Conservation (phyloP, 2,329 filamentous ascomycete species). For the Colletotrichum sojae region DNA sequence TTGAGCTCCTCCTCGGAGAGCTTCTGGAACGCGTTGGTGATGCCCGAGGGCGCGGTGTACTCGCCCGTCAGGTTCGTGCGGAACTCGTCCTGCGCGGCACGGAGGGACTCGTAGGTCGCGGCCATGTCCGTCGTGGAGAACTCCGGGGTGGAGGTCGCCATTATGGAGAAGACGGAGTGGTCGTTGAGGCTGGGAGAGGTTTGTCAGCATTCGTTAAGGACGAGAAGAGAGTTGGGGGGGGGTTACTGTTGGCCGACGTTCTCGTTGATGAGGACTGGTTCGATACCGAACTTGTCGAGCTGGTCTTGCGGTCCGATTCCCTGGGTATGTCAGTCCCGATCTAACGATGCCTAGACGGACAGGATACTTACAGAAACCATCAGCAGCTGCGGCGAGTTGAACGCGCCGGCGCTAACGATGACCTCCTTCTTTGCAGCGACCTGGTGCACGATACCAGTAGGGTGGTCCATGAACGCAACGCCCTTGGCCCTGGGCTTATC, state of each 20-base stretch:
- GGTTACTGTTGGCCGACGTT: constrained; percentile 46
- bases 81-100: constrained; percentile 44
- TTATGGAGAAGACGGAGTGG: constrained; percentile 48
- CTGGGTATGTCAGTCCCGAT: constrained; percentile 35
- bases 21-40: constrained; percentile 46
- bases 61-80: constrained; percentile 43
- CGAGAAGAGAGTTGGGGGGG: too few species aligned
- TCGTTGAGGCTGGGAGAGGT: constrained; percentile 43
- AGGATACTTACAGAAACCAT: constrained; percentile 39
- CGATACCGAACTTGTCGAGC: constrained; percentile 43
- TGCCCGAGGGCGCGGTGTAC: constrained; percentile 45
- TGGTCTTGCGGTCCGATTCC: constrained; percentile 42
- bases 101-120: constrained; percentile 40
- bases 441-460: constrained; percentile 40
- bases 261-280: constrained; percentile 44
- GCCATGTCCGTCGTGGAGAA: constrained; percentile 45
- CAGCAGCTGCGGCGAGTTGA: constrained; percentile 41
- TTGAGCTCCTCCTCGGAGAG: constrained; percentile 42
- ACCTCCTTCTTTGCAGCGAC: constrained; percentile 41
- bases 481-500: constrained; percentile 44
- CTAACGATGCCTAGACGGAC: neutral
- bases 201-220: too few species aligned
- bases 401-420: constrained; percentile 37
- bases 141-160: constrained; percentile 44
- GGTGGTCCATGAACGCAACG: constrained; percentile 46